These are phyloP conservation scores for Gelatoporia subvermispora DNA, from an alignment of 768 basidiomycete genomes.

Conservation along the genomic window DNA sequence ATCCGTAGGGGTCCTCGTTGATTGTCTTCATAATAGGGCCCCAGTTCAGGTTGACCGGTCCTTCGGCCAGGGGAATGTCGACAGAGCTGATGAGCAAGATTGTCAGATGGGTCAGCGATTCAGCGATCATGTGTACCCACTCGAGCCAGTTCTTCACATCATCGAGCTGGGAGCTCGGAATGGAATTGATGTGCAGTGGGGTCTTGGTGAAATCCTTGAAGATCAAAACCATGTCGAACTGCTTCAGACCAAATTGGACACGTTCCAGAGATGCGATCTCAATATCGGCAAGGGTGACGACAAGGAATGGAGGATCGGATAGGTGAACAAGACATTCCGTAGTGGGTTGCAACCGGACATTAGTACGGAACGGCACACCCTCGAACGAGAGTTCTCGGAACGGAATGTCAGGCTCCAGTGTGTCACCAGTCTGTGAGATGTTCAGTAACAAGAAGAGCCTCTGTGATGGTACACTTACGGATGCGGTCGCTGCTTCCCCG, in stretches of 20 bases:
- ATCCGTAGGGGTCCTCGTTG: slow-evolving; percentile 91
- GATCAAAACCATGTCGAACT: slow-evolving; percentile 96
- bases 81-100: slow-evolving; percentile 63
- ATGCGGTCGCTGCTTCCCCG: slow-evolving; percentile 73
- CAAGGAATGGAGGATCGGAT: slow-evolving; percentile 92
- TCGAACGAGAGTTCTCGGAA: slow-evolving; percentile 97
- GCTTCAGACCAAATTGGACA: slow-evolving; percentile 92
- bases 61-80: slow-evolving; percentile 92
- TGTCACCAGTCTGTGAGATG: slow-evolving; percentile 58
- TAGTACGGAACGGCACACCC: slow-evolving; percentile 94
- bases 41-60: slow-evolving; percentile 98
- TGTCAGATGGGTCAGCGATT: slow-evolving; percentile 6
- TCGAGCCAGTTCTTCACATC: slow-evolving; percentile 99
- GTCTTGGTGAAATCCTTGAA: slow-evolving; percentile 93
- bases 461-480: slow-evolving; percentile 44
- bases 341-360: slow-evolving; percentile 91
- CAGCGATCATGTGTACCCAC: slow-evolving; percentile 47
- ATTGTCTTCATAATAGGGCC: slow-evolving; percentile 98
- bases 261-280: slow-evolving; percentile 96
- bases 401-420: slow-evolving; percentile 91
- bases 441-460: slow-evolving; percentile 6
- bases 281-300: slow-evolving; percentile 90
- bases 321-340: slow-evolving; percentile 96
- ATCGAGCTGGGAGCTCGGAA: slow-evolving; percentile 85
- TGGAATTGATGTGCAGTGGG: slow-evolving; percentile 95